These are phyloP conservation scores for Eremochloa ophiuroides DNA, from an alignment of 176 grass and related monocot species.

Conservation along the genomic window DNA sequence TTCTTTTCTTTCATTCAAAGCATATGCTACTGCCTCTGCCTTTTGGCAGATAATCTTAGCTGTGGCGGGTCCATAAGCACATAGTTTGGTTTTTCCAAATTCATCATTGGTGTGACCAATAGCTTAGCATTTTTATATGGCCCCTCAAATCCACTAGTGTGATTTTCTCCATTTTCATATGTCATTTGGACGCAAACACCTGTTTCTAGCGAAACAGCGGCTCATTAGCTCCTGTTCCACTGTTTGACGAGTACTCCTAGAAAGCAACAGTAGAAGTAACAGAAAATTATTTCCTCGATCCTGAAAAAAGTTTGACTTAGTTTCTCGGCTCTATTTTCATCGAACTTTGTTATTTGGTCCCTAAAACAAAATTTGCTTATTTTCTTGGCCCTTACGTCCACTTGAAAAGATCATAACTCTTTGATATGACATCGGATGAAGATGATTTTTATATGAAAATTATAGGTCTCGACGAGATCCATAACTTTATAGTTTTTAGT, in stretches of 20 bases:
- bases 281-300: too few relatives aligned
- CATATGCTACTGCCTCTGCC: background rate
- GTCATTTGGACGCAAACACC: background rate
- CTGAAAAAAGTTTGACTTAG: too few relatives aligned
- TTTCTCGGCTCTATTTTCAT: too few relatives aligned
- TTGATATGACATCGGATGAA: too few relatives aligned
- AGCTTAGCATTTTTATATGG: background rate
- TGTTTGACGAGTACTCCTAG: background rate
- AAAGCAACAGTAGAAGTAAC: background rate
- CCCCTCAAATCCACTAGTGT: background rate
- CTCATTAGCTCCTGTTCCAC: background rate
- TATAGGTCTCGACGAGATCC: too few relatives aligned
- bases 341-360: too few relatives aligned
- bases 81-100: constrained; percentile 19
- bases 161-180: background rate
- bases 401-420: too few relatives aligned
- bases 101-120: background rate
- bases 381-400: too few relatives aligned
- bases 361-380: too few relatives aligned
- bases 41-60: background rate
- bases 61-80: constrained; percentile 1
- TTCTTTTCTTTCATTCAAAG: background rate
- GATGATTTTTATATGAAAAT: too few relatives aligned
- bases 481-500: too few relatives aligned
- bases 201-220: constrained; percentile 33